A percentile compares a stretch with the other conserved stretches of the same genome.
phyloP scores from a whole-genome alignment of 2,329 filamentous ascomycete genomes.

The Chaetomiaceae sp. region DNA sequence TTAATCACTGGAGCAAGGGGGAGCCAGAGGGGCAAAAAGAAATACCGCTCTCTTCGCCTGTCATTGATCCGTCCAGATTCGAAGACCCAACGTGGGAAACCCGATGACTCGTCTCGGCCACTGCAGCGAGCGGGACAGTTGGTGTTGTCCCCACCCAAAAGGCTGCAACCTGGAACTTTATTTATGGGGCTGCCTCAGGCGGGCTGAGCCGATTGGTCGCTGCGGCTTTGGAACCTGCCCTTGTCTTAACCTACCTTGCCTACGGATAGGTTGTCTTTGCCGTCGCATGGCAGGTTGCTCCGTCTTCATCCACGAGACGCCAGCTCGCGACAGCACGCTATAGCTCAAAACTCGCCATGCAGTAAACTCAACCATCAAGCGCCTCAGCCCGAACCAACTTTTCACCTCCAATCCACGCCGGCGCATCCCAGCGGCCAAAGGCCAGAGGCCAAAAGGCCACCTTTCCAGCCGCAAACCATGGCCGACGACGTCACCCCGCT shows the following conservation, averaged over 20 bases:
- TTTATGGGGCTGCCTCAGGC: background rate
- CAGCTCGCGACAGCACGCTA: no score
- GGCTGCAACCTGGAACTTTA: no score
- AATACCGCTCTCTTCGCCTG: no score
- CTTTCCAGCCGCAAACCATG: slow-evolving; percentile 28
- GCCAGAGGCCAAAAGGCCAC: no score
- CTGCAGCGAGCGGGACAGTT: background rate
- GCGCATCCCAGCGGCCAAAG: background rate
- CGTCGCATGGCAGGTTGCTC: no score
- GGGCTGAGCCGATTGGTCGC: slow-evolving; percentile 21
- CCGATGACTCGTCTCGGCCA: slow-evolving; percentile 22
- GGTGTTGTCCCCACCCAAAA: background rate
- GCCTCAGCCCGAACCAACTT: background rate
- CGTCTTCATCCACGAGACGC: no score
- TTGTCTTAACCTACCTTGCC: no score
- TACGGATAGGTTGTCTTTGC: no score
- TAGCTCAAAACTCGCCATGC: background rate
- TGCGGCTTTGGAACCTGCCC: no score
- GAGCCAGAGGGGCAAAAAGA: slow-evolving; percentile 6
- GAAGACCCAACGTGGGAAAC: no score
- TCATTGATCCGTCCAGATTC: no score
- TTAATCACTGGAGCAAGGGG: background rate
- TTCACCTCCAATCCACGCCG: background rate
- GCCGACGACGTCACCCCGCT: slow-evolving; percentile 52
- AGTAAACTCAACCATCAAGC: background rate